Conservation (phyloP, 73 alveolate species). For the Halteria grandinella region DNA sequence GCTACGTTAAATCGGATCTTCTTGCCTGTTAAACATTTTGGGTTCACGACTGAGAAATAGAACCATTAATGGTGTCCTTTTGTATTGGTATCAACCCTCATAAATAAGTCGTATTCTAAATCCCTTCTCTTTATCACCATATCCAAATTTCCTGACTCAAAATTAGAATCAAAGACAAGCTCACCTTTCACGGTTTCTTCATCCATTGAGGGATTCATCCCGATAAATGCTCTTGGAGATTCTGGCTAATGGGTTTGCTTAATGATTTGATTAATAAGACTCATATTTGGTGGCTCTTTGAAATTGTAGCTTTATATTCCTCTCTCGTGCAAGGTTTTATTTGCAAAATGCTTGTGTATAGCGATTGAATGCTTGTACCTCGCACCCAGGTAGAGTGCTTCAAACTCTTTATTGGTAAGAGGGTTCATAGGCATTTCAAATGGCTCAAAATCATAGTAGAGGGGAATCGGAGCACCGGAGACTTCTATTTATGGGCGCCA, state of each 20-base stretch:
- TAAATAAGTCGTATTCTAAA: slow-evolving; percentile 72
- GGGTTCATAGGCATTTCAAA: slow-evolving; percentile 49
- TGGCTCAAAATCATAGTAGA: slow-evolving; percentile 63
- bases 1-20: slow-evolving; percentile 78
- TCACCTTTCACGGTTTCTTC: background rate
- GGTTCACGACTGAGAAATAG: slow-evolving; percentile 80
- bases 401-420: slow-evolving; percentile 18
- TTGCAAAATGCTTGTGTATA: slow-evolving; percentile 51
- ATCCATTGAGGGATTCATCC: slow-evolving; percentile 63
- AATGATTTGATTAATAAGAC: slow-evolving; percentile 40
- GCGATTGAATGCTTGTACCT: slow-evolving; percentile 62
- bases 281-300: slow-evolving; percentile 64
- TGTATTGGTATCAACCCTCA: slow-evolving; percentile 88
- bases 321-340: background rate
- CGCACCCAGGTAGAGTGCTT: slow-evolving; percentile 36
- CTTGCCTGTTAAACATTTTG: slow-evolving; percentile 61
- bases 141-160: slow-evolving; percentile 74
- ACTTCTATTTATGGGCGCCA: slow-evolving; percentile 46
- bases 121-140: slow-evolving; percentile 48
- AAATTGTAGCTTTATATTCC: slow-evolving; percentile 42
- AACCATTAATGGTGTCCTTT: slow-evolving; percentile 90
- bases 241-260: background rate
- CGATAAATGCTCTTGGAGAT: slow-evolving; percentile 41
- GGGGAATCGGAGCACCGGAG: slow-evolving; percentile 70
- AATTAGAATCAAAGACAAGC: slow-evolving; percentile 59